Percentiles rank a stretch among this genome's conserved stretches.
These are phyloP conservation scores for Talaromyces sp. DNA, from an alignment of 2,329 filamentous ascomycete genomes.

Conservation along the genomic window DNA sequence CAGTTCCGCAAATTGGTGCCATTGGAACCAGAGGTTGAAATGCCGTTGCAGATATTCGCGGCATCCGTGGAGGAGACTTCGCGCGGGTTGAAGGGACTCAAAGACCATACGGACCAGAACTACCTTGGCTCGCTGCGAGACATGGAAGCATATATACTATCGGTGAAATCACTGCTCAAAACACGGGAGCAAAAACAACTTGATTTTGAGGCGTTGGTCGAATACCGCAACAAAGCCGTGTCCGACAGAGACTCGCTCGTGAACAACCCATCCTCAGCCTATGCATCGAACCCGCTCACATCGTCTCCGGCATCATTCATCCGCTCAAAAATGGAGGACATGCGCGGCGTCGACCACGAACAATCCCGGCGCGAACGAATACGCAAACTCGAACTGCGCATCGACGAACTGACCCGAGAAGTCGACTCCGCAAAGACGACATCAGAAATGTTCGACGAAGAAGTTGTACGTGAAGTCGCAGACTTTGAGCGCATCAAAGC, in stretches of 20 bases:
- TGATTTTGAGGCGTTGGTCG: constrained; percentile 92
- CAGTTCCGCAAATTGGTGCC: constrained; percentile 93
- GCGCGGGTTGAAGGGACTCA: constrained; percentile 72
- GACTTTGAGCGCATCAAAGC: constrained; percentile 98
- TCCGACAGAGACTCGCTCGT: constrained; percentile 78
- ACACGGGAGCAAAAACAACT: constrained; percentile 96
- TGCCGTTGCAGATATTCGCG: constrained; percentile 79
- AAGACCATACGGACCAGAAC: constrained; percentile 91
- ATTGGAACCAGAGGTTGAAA: constrained; percentile 83
- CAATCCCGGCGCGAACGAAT: constrained; percentile 82
- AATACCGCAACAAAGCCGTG: constrained; percentile 90
- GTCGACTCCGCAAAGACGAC: constrained; percentile 84
- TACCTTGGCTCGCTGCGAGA: constrained; percentile 90
- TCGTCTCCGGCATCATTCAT: constrained; percentile 81
- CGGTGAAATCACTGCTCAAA: constrained; percentile 83
- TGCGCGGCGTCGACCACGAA: constrained; percentile 94
- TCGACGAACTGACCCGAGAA: constrained; percentile 85
- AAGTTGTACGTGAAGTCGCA: constrained; percentile 86
- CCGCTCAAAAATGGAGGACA: constrained; percentile 91
- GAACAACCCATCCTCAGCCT: constrained; percentile 60
- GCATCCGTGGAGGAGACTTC: constrained; percentile 81
- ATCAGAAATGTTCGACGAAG: constrained; percentile 91
- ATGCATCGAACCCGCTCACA: constrained; percentile 52
- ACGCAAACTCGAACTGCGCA: constrained; percentile 85
- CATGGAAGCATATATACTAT: constrained; percentile 91